Evolutionary conservation across 2,329 filamentous ascomycete species (phyloP).

Genomic region (Penicillium frequentans): DNA sequence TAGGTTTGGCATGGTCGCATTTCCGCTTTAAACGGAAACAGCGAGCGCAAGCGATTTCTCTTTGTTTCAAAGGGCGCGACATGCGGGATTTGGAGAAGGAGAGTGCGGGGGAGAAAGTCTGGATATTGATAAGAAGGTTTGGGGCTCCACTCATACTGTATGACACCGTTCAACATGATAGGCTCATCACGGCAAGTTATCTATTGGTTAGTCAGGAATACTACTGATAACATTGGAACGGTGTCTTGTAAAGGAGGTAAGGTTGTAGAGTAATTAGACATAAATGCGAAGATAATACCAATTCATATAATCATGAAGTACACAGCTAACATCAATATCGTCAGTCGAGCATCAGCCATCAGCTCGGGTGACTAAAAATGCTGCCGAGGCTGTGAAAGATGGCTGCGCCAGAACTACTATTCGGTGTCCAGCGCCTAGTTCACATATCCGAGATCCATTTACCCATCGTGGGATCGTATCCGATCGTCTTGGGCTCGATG

Average conservation of each 20-base stretch:
- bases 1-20: conserved; percentile 30
- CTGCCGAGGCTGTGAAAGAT: no score
- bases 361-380: no score
- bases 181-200: background rate
- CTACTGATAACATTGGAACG: no score
- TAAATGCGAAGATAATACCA: no score
- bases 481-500: conserved; percentile 63
- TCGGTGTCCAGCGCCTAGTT: no score
- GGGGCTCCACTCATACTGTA: conserved; percentile 3
- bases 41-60: conserved; percentile 28
- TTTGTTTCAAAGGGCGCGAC: conserved; percentile 24
- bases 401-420: no score
- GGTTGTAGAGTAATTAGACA: no score
- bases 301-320: no score
- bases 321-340: no score
- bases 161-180: conserved; percentile 3
- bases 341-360: no score
- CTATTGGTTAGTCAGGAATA: no score
- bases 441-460: conserved; percentile 50
- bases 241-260: no score
- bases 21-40: conserved; percentile 31
- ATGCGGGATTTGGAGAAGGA: conserved; percentile 14
- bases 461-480: conserved; percentile 59
- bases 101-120: conserved; percentile 18
- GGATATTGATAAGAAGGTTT: conserved; percentile 20